Conservation (phyloP, 1,284 basidiomycete species). For the Boletellus deceptivus region DNA sequence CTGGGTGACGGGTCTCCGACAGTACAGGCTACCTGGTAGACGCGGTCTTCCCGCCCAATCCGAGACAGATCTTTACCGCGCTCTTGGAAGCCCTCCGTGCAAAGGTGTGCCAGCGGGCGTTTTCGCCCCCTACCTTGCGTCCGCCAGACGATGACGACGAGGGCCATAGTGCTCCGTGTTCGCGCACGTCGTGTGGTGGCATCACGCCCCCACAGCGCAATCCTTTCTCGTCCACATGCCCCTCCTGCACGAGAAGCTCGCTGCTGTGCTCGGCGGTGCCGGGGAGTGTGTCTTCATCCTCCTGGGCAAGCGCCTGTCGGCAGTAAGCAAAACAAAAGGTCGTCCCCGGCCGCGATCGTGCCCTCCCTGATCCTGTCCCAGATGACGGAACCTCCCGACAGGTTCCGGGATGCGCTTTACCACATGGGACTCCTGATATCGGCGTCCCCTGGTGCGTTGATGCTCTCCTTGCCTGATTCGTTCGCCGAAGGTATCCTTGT, state of each 20-base stretch:
- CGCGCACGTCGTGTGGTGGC: conserved; percentile 37
- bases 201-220: conserved; percentile 42
- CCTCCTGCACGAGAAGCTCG: conserved; percentile 16
- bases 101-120: conserved; percentile 22
- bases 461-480: conserved; percentile 26
- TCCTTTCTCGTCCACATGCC: conserved; percentile 44
- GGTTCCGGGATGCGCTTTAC: conserved; percentile 15
- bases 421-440: conserved; percentile 25
- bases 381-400: conserved; percentile 10
- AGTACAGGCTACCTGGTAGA: conserved; percentile 31
- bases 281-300: conserved; percentile 20
- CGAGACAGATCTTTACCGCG: conserved; percentile 11
- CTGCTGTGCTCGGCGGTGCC: conserved; percentile 4
- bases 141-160: neutral
- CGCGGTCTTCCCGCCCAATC: conserved; percentile 20
- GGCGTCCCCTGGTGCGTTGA: conserved; percentile 8
- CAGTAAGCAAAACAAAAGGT: conserved; percentile 17
- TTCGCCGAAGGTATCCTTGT: conserved; percentile 33
- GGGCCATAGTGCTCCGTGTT: conserved; percentile 29
- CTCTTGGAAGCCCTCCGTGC: conserved; percentile 22
- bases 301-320: conserved; percentile 17
- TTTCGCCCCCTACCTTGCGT: neutral
- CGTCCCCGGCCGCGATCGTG: neutral
- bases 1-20: neutral
- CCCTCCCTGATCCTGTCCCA: conserved; percentile 5